phyloP scores from a whole-genome alignment of 257 asterid species.

The Parsonsia alboflavescens region DNA sequence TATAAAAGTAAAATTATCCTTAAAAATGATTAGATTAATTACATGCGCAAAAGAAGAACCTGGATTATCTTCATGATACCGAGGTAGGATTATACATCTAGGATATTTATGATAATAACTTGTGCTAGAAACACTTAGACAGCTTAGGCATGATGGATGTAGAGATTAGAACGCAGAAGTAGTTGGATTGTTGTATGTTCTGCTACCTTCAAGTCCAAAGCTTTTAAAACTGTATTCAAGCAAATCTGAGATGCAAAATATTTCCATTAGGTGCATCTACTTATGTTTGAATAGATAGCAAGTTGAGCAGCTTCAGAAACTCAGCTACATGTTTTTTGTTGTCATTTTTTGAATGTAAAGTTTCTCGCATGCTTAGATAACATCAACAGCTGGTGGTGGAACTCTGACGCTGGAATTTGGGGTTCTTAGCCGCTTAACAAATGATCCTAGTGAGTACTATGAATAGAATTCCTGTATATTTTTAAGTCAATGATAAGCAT shows the following conservation, averaged over 20 bases:
- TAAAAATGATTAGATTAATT: too few species aligned
- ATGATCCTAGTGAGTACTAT: constrained; percentile 66
- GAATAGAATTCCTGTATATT: background rate
- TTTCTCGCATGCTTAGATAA: constrained; percentile 49
- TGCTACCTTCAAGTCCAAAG: background rate
- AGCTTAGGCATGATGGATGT: background rate
- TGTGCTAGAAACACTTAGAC: too few species aligned
- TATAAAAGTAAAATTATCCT: too few species aligned
- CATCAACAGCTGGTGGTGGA: constrained; percentile 99
- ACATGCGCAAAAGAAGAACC: too few species aligned
- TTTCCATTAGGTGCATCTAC: background rate
- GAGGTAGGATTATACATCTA: background rate
- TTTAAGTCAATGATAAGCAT: background rate
- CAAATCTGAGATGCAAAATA: background rate
- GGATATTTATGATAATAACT: background rate
- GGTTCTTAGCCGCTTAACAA: constrained; percentile 90
- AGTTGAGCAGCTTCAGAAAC: constrained; percentile 1
- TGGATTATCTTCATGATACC: too few species aligned
- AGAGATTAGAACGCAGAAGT: background rate
- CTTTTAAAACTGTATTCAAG: background rate
- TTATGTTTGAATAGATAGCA: background rate
- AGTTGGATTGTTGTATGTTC: background rate
- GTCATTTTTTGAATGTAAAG: background rate
- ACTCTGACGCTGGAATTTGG: constrained; percentile 95
- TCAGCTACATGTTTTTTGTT: background rate